Evolutionary conservation across 352 stramenopile species (phyloP).

Genomic region (Globisporangium viniferum): DNA sequence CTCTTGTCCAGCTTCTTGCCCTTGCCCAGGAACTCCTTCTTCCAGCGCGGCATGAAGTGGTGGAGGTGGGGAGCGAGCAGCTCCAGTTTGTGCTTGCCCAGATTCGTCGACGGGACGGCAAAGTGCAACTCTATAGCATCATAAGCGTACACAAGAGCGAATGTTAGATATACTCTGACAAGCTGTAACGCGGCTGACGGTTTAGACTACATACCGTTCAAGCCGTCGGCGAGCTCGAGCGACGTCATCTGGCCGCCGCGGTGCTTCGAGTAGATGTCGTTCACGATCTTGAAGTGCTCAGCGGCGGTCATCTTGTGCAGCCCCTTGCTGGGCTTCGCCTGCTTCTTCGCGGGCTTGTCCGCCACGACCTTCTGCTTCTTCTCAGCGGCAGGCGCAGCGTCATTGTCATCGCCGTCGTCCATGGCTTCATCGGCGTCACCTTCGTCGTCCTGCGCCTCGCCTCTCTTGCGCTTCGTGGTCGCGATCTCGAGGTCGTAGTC

Average conservation of each 20-base stretch:
- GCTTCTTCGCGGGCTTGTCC: background rate
- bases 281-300: slow-evolving; percentile 83
- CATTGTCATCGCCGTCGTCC: slow-evolving; percentile 9
- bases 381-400: slow-evolving; percentile 11
- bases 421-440: background rate
- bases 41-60: slow-evolving; percentile 66
- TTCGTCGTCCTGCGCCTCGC: slow-evolving; percentile 33
- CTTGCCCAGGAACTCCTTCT: slow-evolving; percentile 73
- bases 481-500: slow-evolving; percentile 59
- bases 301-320: slow-evolving; percentile 73
- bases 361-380: slow-evolving; percentile 58
- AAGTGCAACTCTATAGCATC: slow-evolving; percentile 61
- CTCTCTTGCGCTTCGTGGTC: slow-evolving; percentile 40
- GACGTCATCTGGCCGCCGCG: slow-evolving; percentile 76
- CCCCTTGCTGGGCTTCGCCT: slow-evolving; percentile 50
- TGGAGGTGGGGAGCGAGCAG: slow-evolving; percentile 74
- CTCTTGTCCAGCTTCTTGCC: slow-evolving; percentile 85
- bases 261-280: slow-evolving; percentile 73
- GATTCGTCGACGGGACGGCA: slow-evolving; percentile 35
- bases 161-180: background rate
- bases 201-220: slow-evolving; percentile 35
- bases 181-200: too few relatives aligned
- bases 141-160: background rate
- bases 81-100: slow-evolving; percentile 81
- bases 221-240: slow-evolving; percentile 74